phyloP scores from a whole-genome alignment of 345 rosid species.

The Geranium rotundifolium region DNA sequence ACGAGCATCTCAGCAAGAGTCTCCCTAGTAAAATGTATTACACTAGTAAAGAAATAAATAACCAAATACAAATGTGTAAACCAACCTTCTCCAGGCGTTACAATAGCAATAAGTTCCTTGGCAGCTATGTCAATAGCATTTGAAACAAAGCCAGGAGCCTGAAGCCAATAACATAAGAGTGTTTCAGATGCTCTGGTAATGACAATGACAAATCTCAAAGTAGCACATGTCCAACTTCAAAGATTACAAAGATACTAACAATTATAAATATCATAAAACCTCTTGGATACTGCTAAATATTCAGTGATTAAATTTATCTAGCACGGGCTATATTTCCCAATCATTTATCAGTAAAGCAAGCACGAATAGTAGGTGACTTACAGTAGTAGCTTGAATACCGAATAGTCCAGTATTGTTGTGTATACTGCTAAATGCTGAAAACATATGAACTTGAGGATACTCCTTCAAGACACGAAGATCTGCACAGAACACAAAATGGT shows the following conservation, averaged over 20 bases:
- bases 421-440: constrained; percentile 77
- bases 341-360: not conserved
- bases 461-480: constrained; percentile 67
- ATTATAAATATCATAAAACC: too few relatives aligned
- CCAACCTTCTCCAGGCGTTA: constrained; percentile 58
- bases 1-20: constrained; percentile 1
- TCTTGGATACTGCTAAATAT: not conserved
- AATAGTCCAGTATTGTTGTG: constrained; percentile 63
- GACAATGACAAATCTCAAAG: too few relatives aligned
- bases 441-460: constrained; percentile 59
- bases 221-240: too few relatives aligned
- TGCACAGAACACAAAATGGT: constrained; percentile 17
- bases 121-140: constrained; percentile 59
- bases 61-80: constrained; percentile 4
- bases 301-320: not conserved
- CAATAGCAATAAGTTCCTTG: constrained; percentile 55
- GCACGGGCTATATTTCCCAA: not conserved
- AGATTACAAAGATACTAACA: too few relatives aligned
- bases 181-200: too few relatives aligned
- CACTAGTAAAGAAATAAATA: constrained; percentile 3
- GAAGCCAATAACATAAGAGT: constrained; percentile 2
- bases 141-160: constrained; percentile 59
- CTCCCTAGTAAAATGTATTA: constrained; percentile 2
- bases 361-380: constrained; percentile 23
- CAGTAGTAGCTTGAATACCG: constrained; percentile 71